Evolutionary conservation across 176 grass and related monocot genomes (phyloP).

Genomic region (Zoysia pacifica): DNA sequence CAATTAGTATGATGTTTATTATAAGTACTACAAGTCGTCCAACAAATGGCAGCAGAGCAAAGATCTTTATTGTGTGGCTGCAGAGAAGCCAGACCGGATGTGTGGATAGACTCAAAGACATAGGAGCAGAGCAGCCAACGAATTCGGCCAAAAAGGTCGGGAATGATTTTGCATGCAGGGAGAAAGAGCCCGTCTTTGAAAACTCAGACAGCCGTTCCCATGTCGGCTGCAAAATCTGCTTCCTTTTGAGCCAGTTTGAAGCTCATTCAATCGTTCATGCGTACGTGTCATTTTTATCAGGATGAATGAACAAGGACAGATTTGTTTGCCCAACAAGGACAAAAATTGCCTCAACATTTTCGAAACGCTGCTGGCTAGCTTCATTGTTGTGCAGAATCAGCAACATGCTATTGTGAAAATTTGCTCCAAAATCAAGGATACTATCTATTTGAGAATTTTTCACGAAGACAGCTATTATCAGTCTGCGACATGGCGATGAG

Average conservation of each 20-base stretch:
- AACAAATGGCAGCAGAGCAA: constrained; percentile 34
- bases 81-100: constrained; percentile 27
- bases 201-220: background rate
- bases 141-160: constrained; percentile 29
- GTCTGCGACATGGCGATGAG: background rate
- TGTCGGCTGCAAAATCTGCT: background rate
- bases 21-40: background rate
- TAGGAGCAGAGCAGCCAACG: background rate
- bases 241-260: constrained; percentile 14
- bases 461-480: background rate
- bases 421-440: background rate
- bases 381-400: background rate
- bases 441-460: background rate
- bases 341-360: background rate
- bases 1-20: constrained; percentile 5
- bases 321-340: background rate
- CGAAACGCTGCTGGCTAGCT: background rate
- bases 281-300: no score
- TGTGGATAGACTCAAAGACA: constrained; percentile 9
- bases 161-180: constrained; percentile 20
- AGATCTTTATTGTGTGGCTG: constrained; percentile 56
- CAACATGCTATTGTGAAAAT: background rate
- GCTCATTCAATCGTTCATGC: background rate
- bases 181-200: constrained; percentile 9
- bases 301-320: no score